A percentile compares a stretch with the other conserved stretches of the same genome.
phyloP scores from a whole-genome alignment of 2,329 filamentous ascomycete genomes.

The Monilinia aucupariae region DNA sequence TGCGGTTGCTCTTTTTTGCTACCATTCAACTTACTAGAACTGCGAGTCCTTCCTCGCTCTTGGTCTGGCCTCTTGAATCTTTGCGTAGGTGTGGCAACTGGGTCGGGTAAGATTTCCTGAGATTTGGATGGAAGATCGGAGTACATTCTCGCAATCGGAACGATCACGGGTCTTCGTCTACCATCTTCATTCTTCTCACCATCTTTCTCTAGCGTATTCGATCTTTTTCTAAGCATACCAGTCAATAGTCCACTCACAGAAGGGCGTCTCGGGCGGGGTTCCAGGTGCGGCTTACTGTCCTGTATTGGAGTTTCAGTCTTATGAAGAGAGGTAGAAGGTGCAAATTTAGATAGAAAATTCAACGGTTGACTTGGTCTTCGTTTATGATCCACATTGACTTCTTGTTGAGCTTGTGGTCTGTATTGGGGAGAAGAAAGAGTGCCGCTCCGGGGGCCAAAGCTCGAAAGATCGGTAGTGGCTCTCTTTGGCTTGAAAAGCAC shows the following conservation, averaged over 20 bases:
- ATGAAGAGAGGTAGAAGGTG: constrained; percentile 6
- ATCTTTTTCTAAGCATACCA: constrained; percentile 27
- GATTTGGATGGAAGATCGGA: constrained; percentile 24
- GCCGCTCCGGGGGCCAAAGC: background rate
- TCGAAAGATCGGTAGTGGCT: constrained; percentile 11
- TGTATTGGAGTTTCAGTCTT: constrained; percentile 4
- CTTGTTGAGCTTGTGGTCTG: background rate
- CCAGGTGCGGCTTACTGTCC: constrained; percentile 11
- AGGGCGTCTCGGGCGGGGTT: constrained; percentile 21
- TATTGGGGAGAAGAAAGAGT: constrained; percentile 4
- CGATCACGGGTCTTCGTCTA: background rate
- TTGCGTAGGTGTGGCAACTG: background rate
- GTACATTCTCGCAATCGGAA: constrained; percentile 28
- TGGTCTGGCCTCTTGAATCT: background rate
- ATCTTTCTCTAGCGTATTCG: constrained; percentile 24
- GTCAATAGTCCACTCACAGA: constrained; percentile 29
- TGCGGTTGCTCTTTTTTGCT: background rate
- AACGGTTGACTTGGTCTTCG: constrained; percentile 13
- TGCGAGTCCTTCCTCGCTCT: background rate
- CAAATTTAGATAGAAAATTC: constrained; percentile 16
- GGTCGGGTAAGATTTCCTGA: background rate
- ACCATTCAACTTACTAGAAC: background rate
- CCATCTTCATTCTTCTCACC: constrained; percentile 3
- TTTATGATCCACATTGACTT: background rate
- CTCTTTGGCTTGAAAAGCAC: constrained; percentile 10